Evolutionary conservation across 768 basidiomycete species (phyloP).

Genomic region (Amanita thiersii): DNA sequence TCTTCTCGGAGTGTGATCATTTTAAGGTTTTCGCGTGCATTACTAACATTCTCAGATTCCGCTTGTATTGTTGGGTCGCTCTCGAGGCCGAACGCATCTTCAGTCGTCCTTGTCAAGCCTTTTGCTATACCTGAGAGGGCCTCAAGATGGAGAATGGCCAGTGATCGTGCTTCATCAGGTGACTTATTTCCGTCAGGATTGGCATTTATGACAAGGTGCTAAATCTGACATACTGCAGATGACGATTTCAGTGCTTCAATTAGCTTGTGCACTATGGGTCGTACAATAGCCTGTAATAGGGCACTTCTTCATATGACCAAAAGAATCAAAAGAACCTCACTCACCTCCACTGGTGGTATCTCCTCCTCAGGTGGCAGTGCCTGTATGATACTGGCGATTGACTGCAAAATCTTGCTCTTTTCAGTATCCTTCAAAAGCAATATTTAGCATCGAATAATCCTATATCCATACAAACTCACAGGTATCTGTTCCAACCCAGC

Average conservation of each 20-base stretch:
- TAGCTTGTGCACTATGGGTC: slow-evolving; percentile 66
- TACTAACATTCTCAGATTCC: slow-evolving; percentile 47
- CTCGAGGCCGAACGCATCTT: slow-evolving; percentile 55
- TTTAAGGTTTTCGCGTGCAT: slow-evolving; percentile 55
- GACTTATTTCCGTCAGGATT: slow-evolving; percentile 28
- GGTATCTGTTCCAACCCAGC: slow-evolving; percentile 67
- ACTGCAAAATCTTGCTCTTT: slow-evolving; percentile 85
- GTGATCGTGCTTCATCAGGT: slow-evolving; percentile 61
- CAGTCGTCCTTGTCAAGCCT: slow-evolving; percentile 74
- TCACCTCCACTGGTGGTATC: slow-evolving; percentile 68
- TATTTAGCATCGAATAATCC: slow-evolving; percentile 4
- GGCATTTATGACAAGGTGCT: slow-evolving; percentile 10
- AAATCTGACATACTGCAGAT: slow-evolving; percentile 45
- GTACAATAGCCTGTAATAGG: slow-evolving; percentile 53
- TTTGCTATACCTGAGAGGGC: slow-evolving; percentile 81
- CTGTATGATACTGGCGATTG: slow-evolving; percentile 89
- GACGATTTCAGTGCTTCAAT: slow-evolving; percentile 52
- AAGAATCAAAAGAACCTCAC: slow-evolving; percentile 10
- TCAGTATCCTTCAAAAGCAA: slow-evolving; percentile 56
- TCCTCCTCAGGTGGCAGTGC: slow-evolving; percentile 75
- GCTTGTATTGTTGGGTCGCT: slow-evolving; percentile 42
- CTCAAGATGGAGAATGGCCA: slow-evolving; percentile 67
- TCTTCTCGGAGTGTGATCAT: slow-evolving; percentile 58
- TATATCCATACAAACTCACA: slow-evolving; percentile 31
- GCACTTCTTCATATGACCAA: neutral